These are phyloP conservation scores for Aphanomyces euteiches DNA, from an alignment of 352 stramenopile genomes.

Conservation along the genomic window DNA sequence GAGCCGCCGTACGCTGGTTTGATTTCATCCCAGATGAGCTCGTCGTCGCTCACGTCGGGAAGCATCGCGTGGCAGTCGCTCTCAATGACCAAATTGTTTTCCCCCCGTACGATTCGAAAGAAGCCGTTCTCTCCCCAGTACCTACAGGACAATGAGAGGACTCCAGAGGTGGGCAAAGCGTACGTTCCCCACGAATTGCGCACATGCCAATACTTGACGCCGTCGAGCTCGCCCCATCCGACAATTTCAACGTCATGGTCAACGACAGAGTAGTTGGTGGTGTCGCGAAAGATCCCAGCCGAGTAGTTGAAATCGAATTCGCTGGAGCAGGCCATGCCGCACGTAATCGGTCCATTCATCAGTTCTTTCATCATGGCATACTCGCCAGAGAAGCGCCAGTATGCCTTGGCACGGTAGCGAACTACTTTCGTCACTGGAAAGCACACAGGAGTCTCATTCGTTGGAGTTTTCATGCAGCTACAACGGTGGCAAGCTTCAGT, in stretches of 20 bases:
- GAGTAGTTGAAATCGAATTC: conserved; percentile 88
- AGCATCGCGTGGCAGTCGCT: conserved; percentile 85
- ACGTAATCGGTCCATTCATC: conserved; percentile 86
- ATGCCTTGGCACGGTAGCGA: conserved; percentile 71
- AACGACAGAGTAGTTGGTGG: conserved; percentile 80
- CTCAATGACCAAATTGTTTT: conserved; percentile 91
- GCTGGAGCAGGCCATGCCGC: conserved; percentile 89
- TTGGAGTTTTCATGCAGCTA: conserved; percentile 75
- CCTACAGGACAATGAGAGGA: not conserved
- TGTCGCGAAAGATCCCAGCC: conserved; percentile 89
- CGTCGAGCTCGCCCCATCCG: conserved; percentile 85
- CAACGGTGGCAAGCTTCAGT: not conserved
- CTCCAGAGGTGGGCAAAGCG: not conserved
- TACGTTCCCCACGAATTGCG: conserved; percentile 90
- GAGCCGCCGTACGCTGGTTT: conserved; percentile 68
- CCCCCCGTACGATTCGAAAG: conserved; percentile 82
- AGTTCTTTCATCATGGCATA: conserved; percentile 82
- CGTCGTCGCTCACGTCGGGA: conserved; percentile 75
- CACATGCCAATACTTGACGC: conserved; percentile 91
- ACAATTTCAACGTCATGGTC: conserved; percentile 90
- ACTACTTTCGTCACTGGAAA: conserved; percentile 77
- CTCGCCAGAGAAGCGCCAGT: conserved; percentile 65
- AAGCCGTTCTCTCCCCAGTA: conserved; percentile 91
- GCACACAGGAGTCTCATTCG: conserved; percentile 42
- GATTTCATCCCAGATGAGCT: conserved; percentile 72